phyloP scores from a whole-genome alignment of 306 rosid species.

The Albizia julibrissin region DNA sequence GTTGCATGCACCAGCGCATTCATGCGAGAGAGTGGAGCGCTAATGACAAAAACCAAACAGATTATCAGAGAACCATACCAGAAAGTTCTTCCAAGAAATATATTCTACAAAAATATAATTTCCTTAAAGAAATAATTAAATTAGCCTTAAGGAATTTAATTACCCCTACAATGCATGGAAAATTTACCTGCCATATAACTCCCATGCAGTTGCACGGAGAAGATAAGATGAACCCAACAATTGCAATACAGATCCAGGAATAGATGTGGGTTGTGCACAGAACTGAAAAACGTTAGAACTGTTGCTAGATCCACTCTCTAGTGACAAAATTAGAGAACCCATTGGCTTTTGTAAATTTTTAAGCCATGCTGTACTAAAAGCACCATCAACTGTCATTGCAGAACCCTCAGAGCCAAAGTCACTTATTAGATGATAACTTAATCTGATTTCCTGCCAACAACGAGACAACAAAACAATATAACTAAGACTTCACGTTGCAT shows the following conservation, averaged over 20 bases:
- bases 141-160: neutral
- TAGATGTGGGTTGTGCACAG: constrained; percentile 78
- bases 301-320: constrained; percentile 62
- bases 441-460: constrained; percentile 76
- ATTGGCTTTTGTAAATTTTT: constrained; percentile 76
- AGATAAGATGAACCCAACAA: constrained; percentile 84
- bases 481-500: constrained; percentile 4
- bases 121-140: constrained; percentile 1
- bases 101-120: constrained; percentile 2
- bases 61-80: constrained; percentile 21
- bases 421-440: constrained; percentile 79
- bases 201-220: constrained; percentile 90
- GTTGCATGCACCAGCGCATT: constrained; percentile 88
- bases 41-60: constrained; percentile 34
- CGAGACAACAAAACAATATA: constrained; percentile 25
- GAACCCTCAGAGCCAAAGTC: constrained; percentile 77
- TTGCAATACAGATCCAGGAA: constrained; percentile 94
- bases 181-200: constrained; percentile 86
- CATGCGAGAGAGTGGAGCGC: constrained; percentile 80
- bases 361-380: constrained; percentile 85
- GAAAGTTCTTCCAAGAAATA: constrained; percentile 21
- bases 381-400: constrained; percentile 77
- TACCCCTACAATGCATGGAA: constrained; percentile 20
- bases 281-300: constrained; percentile 62
- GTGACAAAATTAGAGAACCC: constrained; percentile 69